These are phyloP conservation scores for Curvularia lunata DNA, from an alignment of 2,329 filamentous ascomycete genomes.

Conservation along the genomic window DNA sequence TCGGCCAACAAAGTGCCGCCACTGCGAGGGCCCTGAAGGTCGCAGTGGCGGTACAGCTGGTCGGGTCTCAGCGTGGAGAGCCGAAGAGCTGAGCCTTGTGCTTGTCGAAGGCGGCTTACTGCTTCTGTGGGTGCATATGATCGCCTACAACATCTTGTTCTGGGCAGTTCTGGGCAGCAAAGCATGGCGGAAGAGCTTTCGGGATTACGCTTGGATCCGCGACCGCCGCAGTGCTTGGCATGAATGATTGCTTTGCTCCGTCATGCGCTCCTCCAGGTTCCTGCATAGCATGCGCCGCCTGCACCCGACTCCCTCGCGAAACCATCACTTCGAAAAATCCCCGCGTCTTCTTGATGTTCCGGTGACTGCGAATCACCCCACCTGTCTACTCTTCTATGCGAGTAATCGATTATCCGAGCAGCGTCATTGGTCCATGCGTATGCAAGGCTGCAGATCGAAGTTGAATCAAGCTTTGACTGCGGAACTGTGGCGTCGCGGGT, in stretches of 20 bases:
- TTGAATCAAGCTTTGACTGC: constrained; percentile 6
- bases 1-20: constrained; percentile 4
- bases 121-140: not conserved
- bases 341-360: not conserved
- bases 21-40: not conserved
- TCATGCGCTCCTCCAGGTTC: not conserved
- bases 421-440: not conserved
- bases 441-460: constrained; percentile 3
- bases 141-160: not conserved
- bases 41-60: not conserved
- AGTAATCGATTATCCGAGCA: not conserved
- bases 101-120: not conserved
- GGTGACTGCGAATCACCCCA: not conserved
- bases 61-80: constrained; percentile 4
- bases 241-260: not conserved
- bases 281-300: not conserved
- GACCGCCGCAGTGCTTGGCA: not conserved
- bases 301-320: not conserved
- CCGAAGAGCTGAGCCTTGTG: not conserved
- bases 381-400: constrained; percentile 2
- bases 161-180: not conserved
- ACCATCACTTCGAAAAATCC: not conserved
- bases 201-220: not conserved
- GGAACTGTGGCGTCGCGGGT: not conserved
- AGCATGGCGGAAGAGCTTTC: not conserved